Evolutionary conservation across 768 basidiomycete species (phyloP), one percentile per base, ranked within the genome.

Genomic region (Collybia sp.): DNA sequence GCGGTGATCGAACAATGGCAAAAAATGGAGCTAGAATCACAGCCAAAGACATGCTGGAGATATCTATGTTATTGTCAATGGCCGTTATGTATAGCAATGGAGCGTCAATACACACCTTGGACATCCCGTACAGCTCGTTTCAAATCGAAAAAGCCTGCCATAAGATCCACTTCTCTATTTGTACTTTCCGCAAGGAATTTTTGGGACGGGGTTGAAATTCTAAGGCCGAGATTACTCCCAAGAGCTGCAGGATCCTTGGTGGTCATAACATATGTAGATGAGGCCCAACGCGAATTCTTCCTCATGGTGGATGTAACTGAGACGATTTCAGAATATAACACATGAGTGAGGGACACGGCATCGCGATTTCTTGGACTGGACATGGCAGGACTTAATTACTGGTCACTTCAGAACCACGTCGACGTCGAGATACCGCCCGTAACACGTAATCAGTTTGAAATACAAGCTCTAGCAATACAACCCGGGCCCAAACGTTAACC

Each of bases 261-360:
- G 44, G 75, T 73, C 56, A 80, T 72, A 18, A 77, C 78, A 57
- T 82, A 79, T 19, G 77, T 77, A 38, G 79, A 78, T 11, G 88
- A 82, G 13, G 94, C 88, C 95, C 95, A 97, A 37, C 96, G 82
- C 39, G 94, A 93, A 68, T 98, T 98, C 72, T 93, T 92, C 64
- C 95, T 88, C 94, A 99, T 98, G 15, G 82, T 78, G 2, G 90
- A 88, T 31, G 93, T 96, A 53, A 98, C 90, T 13, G 89, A 75
- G 42, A 93, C 77, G 50, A 97, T 88, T 72, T 98, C 93, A 36
- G 93, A 86, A 50, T 88, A 81, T 30, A 98, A 64, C 36, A 96
- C 77, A 76, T 93, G 87, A 48, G 83, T 83, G 40, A 71, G 64
- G n/a, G 84, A 78, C 45, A 81, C 72, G 43, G 65, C 55, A 49